Base-by-base conservation (phyloP, 495 filamentous ascomycete genomes). In the Penicillium bovifimosum region DNA sequence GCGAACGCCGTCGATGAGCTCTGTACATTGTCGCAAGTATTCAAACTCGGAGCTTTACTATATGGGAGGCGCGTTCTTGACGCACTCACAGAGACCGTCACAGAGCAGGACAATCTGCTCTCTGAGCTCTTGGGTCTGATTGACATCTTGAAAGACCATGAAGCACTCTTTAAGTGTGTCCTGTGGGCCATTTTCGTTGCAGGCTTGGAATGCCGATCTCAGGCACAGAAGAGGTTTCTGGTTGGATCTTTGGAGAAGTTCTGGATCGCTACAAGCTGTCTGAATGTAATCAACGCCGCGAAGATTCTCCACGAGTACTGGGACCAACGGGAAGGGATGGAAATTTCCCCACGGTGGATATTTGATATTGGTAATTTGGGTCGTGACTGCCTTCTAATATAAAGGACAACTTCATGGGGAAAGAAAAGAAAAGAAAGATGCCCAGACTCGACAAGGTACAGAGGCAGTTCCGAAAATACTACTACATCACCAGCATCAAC, bases 101-200 rank as follows among this genome's bases (percentile, higher is more conserved):
- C 61, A 1, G 11, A 28, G 2, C 58, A 64, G 17, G 67, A 72
- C 11, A 67, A 67, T 6, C 58, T 78, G 9, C 62, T 75, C 5
- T 54, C 52, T 0, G 75, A 80, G 18, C 66, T 81, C 3, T 52
- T 80, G 0, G 50, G 62, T 0, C 54, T 76, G 39, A 65, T 83
- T 18, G 63, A 69, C 9, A 62, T 55, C 14, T 59, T 85, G 28
- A 67, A 72, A n/a, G 60, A 71, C 14, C 64, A 79, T 5, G 65
- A 72, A 4, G 57, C 68, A 0, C 54, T 78, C 13, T 75, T 81
- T 58, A 85, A 84, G 45, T 82, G 74, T 14, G 74, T 77, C 0
- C 68, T 80, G 0, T 84, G 80, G 80, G 78, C 81, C 0, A 77
- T 80, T 1, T 81, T 81, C 39, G 65, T 84, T 33, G 76, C 76